These are phyloP conservation scores for Talaromyces sp. DNA, from an alignment of 2,329 filamentous ascomycete genomes.

Conservation along the genomic window DNA sequence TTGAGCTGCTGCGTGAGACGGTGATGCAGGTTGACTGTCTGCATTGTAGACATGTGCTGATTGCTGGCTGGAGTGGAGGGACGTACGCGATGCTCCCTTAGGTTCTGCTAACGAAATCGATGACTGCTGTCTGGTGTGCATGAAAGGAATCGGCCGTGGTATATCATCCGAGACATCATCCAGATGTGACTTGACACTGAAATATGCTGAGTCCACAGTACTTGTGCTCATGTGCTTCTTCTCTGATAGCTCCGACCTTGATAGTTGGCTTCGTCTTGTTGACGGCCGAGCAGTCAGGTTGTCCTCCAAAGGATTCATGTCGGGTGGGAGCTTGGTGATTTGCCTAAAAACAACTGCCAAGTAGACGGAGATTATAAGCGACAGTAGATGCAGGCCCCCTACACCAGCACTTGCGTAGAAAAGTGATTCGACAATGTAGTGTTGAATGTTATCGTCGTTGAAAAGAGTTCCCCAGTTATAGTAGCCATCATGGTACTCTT, in stretches of 20 bases:
- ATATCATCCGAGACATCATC: conserved; percentile 45
- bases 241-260: conserved; percentile 55
- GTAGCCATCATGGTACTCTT: conserved; percentile 46
- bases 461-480: conserved; percentile 70
- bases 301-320: conserved; percentile 91
- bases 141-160: conserved; percentile 66
- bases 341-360: conserved; percentile 76
- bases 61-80: conserved; percentile 42
- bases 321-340: conserved; percentile 78
- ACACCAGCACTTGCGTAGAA: conserved; percentile 67
- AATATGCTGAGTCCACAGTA: conserved; percentile 43
- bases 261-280: conserved; percentile 58
- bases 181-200: conserved; percentile 37
- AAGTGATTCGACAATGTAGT: conserved; percentile 63
- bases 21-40: conserved; percentile 31
- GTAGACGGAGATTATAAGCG: conserved; percentile 70
- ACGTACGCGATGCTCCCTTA: conserved; percentile 50
- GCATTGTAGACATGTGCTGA: conserved; percentile 30
- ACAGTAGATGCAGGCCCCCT: conserved; percentile 68
- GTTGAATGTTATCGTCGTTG: conserved; percentile 52
- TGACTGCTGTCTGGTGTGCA: conserved; percentile 70
- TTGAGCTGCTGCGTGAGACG: conserved; percentile 30
- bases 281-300: conserved; percentile 73
- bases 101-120: conserved; percentile 32
- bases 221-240: conserved; percentile 63